phyloP scores from a whole-genome alignment of 345 rosid genomes.

The Corymbia maculata region DNA sequence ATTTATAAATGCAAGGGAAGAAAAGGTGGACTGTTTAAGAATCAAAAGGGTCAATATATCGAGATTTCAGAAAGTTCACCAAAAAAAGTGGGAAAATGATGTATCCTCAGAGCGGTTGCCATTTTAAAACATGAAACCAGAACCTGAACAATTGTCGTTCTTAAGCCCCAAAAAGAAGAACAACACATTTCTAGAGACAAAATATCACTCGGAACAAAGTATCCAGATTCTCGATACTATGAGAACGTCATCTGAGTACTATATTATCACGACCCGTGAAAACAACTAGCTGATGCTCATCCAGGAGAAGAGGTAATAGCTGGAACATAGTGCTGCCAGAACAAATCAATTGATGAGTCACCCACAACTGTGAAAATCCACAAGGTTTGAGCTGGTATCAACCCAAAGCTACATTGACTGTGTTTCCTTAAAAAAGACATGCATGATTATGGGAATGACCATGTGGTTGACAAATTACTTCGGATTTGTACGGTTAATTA shows the following conservation, averaged over 20 bases:
- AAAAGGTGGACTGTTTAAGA: not conserved
- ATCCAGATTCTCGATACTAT: too few relatives aligned
- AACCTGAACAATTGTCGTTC: not conserved
- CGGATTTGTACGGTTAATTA: not conserved
- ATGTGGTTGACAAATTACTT: not conserved
- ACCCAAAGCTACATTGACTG: not conserved
- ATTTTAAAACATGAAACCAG: not conserved
- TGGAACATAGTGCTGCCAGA: too few relatives aligned
- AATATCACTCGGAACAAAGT: too few relatives aligned
- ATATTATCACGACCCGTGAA: not conserved
- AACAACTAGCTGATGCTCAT: not conserved
- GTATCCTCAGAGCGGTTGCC: not conserved
- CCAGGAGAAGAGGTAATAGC: not conserved
- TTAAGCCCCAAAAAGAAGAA: not conserved
- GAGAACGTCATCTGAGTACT: not conserved
- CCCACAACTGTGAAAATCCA: not conserved
- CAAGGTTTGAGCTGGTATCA: not conserved
- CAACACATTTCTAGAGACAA: not conserved
- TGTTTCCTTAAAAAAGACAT: not conserved
- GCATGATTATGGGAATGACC: not conserved
- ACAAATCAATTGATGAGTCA: not conserved
- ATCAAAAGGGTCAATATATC: not conserved
- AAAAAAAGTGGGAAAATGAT: not conserved
- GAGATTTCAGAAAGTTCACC: not conserved
- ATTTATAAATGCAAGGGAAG: not conserved